Evolutionary conservation across 2,329 filamentous ascomycete species (phyloP).

Genomic region (Colletotrichum lindemuthianum): DNA sequence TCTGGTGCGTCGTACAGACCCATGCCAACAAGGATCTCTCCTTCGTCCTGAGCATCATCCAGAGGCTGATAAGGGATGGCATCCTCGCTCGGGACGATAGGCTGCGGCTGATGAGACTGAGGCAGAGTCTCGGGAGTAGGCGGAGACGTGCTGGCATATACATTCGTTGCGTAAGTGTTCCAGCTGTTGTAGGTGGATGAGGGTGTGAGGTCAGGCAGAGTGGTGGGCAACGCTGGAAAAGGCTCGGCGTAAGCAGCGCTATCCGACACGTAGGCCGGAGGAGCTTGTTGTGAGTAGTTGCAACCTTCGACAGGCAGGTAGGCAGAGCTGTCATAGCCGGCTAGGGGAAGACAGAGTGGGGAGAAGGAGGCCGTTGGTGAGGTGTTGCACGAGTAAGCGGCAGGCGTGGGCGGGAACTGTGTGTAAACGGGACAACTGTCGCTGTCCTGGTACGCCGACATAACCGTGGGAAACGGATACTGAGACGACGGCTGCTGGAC

Average conservation of each 20-base stretch:
- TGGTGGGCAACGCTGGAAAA: slow-evolving; percentile 42
- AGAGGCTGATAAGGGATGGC: slow-evolving; percentile 59
- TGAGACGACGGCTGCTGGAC: slow-evolving; percentile 45
- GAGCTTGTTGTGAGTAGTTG: slow-evolving; percentile 45
- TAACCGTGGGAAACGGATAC: slow-evolving; percentile 51
- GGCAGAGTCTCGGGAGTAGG: slow-evolving; percentile 70
- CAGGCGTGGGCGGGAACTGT: slow-evolving; percentile 62
- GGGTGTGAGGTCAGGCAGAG: slow-evolving; percentile 34
- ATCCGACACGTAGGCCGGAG: slow-evolving; percentile 42
- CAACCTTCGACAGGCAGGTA: slow-evolving; percentile 54
- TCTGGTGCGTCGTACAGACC: slow-evolving; percentile 82
- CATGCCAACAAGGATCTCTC: slow-evolving; percentile 83
- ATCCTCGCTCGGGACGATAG: slow-evolving; percentile 59
- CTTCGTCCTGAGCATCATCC: slow-evolving; percentile 65
- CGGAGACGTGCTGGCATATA: slow-evolving; percentile 61
- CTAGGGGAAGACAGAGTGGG: slow-evolving; percentile 60
- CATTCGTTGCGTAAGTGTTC: slow-evolving; percentile 57
- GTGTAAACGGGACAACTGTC: slow-evolving; percentile 54
- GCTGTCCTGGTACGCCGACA: slow-evolving; percentile 50
- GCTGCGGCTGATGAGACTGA: slow-evolving; percentile 59
- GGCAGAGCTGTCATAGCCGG: slow-evolving; percentile 48
- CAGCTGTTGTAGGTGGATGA: slow-evolving; percentile 46
- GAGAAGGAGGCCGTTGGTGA: slow-evolving; percentile 67
- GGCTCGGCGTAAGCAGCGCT: slow-evolving; percentile 44
- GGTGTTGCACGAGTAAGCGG: slow-evolving; percentile 66